phyloP scores from a whole-genome alignment of 2,329 filamentous ascomycete genomes.

The Penicillium concentricum region DNA sequence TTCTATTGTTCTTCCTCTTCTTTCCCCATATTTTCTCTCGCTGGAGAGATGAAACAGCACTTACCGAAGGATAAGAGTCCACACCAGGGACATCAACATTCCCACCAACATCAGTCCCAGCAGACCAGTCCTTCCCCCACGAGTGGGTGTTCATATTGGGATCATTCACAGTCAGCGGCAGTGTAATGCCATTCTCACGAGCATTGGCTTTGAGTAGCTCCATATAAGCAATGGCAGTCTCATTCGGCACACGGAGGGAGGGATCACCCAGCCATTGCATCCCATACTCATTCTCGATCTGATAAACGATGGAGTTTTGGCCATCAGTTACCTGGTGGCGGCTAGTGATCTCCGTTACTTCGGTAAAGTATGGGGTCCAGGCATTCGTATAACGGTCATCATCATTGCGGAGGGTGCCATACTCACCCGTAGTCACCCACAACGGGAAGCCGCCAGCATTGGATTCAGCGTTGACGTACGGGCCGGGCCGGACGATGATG shows the following conservation, averaged over 20 bases:
- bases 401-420: slow-evolving; percentile 34
- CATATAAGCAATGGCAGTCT: slow-evolving; percentile 42
- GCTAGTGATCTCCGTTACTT: slow-evolving; percentile 31
- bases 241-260: slow-evolving; percentile 47
- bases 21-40: not conserved
- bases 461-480: slow-evolving; percentile 64
- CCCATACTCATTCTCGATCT: slow-evolving; percentile 39
- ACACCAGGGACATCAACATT: slow-evolving; percentile 32
- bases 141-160: slow-evolving; percentile 59
- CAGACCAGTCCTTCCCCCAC: slow-evolving; percentile 61
- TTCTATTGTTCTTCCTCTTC: not conserved
- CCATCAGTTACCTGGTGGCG: slow-evolving; percentile 32
- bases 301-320: slow-evolving; percentile 29
- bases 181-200: slow-evolving; percentile 56
- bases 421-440: slow-evolving; percentile 59
- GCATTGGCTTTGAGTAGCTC: slow-evolving; percentile 55
- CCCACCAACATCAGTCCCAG: slow-evolving; percentile 47
- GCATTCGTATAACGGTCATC: slow-evolving; percentile 33
- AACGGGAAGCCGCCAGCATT: slow-evolving; percentile 62
- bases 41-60: slow-evolving; percentile 23
- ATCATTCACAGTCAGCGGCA: slow-evolving; percentile 60
- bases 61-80: slow-evolving; percentile 51
- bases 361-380: slow-evolving; percentile 32
- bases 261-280: slow-evolving; percentile 38
- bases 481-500: slow-evolving; percentile 57